A percentile compares a stretch with the other conserved stretches of the same genome.
phyloP scores from a whole-genome alignment of 2,329 filamentous ascomycete genomes.

The Grosmannia huntii region DNA sequence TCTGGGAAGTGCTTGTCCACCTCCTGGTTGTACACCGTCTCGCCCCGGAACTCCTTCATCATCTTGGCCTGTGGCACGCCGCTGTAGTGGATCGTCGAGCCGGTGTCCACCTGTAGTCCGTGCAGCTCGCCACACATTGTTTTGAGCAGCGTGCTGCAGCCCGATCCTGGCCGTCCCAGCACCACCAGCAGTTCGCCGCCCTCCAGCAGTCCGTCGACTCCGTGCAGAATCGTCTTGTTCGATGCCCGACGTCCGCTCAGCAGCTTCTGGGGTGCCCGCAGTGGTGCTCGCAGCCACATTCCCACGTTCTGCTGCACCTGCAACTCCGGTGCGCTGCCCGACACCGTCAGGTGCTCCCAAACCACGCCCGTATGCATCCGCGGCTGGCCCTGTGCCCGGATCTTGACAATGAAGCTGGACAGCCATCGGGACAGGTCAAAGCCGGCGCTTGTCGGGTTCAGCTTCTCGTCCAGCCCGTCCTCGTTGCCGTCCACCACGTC shows the following conservation, averaged over 20 bases:
- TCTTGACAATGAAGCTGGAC: constrained; percentile 40
- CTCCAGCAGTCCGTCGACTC: constrained; percentile 42
- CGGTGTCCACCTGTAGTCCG: constrained; percentile 38
- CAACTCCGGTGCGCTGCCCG: constrained; percentile 52
- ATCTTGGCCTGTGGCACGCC: constrained; percentile 42
- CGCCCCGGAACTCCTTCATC: constrained; percentile 48
- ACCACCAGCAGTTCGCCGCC: constrained; percentile 45
- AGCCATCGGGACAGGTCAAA: constrained; percentile 44
- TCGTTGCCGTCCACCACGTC: constrained; percentile 28
- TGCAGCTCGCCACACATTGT: constrained; percentile 46
- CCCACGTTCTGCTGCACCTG: constrained; percentile 58
- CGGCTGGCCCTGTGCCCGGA: constrained; percentile 35
- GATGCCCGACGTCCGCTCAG: constrained; percentile 44
- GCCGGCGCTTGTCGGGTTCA: constrained; percentile 32
- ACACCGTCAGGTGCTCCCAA: constrained; percentile 55
- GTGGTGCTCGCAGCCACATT: constrained; percentile 40
- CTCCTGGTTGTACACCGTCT: constrained; percentile 67
- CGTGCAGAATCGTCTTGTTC: constrained; percentile 50
- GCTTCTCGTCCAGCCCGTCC: constrained; percentile 31
- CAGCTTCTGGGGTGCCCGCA: constrained; percentile 32
- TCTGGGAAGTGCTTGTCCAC: constrained; percentile 54
- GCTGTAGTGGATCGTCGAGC: constrained; percentile 47
- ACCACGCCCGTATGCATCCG: constrained; percentile 52
- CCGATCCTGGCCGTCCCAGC: constrained; percentile 42
- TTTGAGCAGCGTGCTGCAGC: constrained; percentile 46